Percentiles rank a stretch among this genome's conserved stretches.
phyloP scores from a whole-genome alignment of 208 protist species.

The Trichomonas gallinae region DNA sequence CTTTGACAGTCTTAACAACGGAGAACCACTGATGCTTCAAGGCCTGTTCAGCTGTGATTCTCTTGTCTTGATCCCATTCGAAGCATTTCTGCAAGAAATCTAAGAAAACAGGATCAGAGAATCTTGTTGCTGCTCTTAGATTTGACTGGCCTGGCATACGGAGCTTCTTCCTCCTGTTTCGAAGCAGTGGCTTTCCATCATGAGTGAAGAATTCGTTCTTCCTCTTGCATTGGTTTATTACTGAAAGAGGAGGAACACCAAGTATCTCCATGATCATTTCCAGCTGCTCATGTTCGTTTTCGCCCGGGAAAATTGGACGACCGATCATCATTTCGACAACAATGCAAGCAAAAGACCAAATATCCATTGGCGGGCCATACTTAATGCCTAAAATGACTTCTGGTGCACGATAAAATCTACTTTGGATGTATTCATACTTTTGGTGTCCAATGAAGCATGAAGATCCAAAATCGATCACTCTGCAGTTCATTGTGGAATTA shows the following conservation, averaged over 20 bases:
- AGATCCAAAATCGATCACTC: conserved; percentile 53
- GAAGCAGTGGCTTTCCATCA: background rate
- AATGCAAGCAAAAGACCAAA: conserved; percentile 93
- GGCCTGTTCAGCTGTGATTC: conserved; percentile 25
- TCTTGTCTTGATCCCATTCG: conserved; percentile 27
- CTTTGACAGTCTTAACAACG: background rate
- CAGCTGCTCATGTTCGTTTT: conserved; percentile 32
- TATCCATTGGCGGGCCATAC: conserved; percentile 42
- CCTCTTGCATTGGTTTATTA: conserved; percentile 13
- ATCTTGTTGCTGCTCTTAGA: background rate
- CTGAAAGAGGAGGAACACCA: conserved; percentile 26
- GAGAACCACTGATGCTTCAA: conserved; percentile 26
- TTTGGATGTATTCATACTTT: conserved; percentile 77
- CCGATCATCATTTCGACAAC: conserved; percentile 91
- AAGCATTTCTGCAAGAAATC: conserved; percentile 27
- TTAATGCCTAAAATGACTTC: conserved; percentile 57
- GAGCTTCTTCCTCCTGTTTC: background rate
- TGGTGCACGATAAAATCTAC: conserved; percentile 68
- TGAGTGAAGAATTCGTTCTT: background rate
- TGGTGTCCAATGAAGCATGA: conserved; percentile 52
- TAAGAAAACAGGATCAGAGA: background rate
- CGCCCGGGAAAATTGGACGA: conserved; percentile 28
- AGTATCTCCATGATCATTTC: conserved; percentile 29
- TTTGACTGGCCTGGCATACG: background rate
- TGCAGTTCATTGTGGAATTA: conserved; percentile 25